These are phyloP conservation scores for Zangia roseola DNA, from an alignment of 768 basidiomycete genomes.

Conservation along the genomic window DNA sequence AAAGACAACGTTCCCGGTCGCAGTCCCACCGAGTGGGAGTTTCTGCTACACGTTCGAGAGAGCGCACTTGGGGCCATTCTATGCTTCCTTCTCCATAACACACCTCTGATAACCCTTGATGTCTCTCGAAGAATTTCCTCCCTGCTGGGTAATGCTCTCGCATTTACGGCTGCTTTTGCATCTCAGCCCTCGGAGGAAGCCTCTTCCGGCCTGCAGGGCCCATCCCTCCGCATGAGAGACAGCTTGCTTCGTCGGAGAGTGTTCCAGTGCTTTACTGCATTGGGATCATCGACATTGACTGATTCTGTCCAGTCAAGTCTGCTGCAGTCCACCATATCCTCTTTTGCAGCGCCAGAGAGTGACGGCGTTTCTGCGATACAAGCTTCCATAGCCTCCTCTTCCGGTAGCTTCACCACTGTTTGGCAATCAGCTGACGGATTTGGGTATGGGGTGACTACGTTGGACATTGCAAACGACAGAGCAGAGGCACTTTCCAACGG, in stretches of 20 bases:
- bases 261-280: conserved; percentile 83
- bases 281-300: conserved; percentile 77
- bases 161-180: conserved; percentile 83
- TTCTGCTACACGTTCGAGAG: conserved; percentile 88
- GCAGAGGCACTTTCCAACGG: conserved; percentile 24
- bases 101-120: conserved; percentile 81
- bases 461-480: conserved; percentile 51
- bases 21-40: conserved; percentile 80
- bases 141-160: conserved; percentile 84
- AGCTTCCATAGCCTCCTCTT: conserved; percentile 84
- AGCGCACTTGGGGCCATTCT: conserved; percentile 86
- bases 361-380: conserved; percentile 84
- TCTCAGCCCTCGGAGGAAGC: conserved; percentile 67
- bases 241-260: conserved; percentile 80
- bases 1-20: conserved; percentile 75
- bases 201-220: conserved; percentile 38
- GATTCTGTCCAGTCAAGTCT: conserved; percentile 81
- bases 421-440: conserved; percentile 91
- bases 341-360: conserved; percentile 86
- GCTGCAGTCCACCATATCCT: conserved; percentile 73
- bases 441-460: conserved; percentile 84
- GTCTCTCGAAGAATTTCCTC: conserved; percentile 87
- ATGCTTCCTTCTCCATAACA: conserved; percentile 83
- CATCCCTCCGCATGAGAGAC: conserved; percentile 75
- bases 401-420: conserved; percentile 78